These are phyloP conservation scores for Bidens hawaiensis DNA, from an alignment of 140 eudicot species.

Conservation along the genomic window DNA sequence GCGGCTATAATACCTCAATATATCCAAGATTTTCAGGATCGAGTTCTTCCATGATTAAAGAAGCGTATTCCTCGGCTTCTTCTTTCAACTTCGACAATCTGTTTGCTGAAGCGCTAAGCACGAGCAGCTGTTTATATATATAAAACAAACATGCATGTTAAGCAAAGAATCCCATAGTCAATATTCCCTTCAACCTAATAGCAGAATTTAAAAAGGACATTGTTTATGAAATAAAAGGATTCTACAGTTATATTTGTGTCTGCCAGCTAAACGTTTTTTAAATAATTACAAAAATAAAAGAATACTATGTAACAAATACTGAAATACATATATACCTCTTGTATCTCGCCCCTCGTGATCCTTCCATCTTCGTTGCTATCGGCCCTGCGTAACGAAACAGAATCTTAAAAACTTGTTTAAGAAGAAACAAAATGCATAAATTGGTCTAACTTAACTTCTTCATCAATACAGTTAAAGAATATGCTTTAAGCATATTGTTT, in stretches of 20 bases:
- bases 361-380: slow-evolving; percentile 96
- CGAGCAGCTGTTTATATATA: slow-evolving; percentile 63
- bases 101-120: slow-evolving; percentile 95
- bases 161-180: neutral
- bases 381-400: slow-evolving; percentile 49
- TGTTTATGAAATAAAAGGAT: too few species aligned
- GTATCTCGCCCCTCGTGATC: slow-evolving; percentile 85
- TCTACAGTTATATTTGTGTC: too few species aligned
- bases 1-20: slow-evolving; percentile 77
- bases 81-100: slow-evolving; percentile 75
- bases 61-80: slow-evolving; percentile 85
- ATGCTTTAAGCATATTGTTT: neutral
- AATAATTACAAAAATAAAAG: too few species aligned
- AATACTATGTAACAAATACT: too few species aligned
- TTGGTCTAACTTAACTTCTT: neutral
- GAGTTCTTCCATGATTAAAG: slow-evolving; percentile 91
- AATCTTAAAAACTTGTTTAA: neutral
- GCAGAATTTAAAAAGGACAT: too few species aligned
- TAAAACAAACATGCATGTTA: neutral
- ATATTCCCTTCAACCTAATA: too few species aligned
- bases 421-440: neutral
- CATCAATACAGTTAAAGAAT: neutral
- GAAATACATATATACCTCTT: slow-evolving; percentile 55
- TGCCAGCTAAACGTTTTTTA: too few species aligned
- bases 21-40: slow-evolving; percentile 90